Base-by-base conservation (phyloP, 257 asterid species). In the Nicotiana tomentosiformis region DNA sequence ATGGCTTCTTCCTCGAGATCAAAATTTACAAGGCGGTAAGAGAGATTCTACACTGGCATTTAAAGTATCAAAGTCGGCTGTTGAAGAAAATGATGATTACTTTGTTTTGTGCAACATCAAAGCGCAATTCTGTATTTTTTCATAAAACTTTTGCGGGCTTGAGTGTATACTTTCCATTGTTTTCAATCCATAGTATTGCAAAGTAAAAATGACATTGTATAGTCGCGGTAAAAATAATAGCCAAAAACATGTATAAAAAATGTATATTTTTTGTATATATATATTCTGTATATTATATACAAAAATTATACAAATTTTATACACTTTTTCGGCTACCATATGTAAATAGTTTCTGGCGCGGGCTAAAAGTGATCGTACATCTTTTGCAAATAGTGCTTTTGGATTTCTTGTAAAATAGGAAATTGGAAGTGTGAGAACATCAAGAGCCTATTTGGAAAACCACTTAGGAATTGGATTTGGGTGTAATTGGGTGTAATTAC, bases 1-100 rank as follows among this genome's bases (percentile, higher is more conserved):
- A 37, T 61, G 66, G 81, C 89, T 55, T 49, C 85, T 29, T 60
- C 86, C 51, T 84, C 90, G 68, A 35, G 82, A 80, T 55, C 84
- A 37, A 83, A 76, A 67, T 58, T 66, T 69, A 51, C 51, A 30
- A 83, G 82, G 20, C 80, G 82, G 64, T 70, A 39, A 11, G 61
- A 77, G 82, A 80, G 77, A 77, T 80, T 39, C 51, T 77, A 81
- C 66, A 14, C 26, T 49, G 80, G 29, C 65, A 29, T 8, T 51
- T 9, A 7, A 76, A 14, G 17, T 29, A 51, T 76, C 26, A 29
- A 76, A 76, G 46, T 16, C 17, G 43, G 26, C 46, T 76, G 65
- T 76, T 76, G 80, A 29, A 76, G 80, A 16, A 76, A 76, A 51
- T 74, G 80, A 30, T 8, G 37, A 14, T 14, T 2, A 8, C 26